These are phyloP conservation scores for Tubosaeta sp. DNA, from an alignment of 768 basidiomycete species.

Conservation along the genomic window DNA sequence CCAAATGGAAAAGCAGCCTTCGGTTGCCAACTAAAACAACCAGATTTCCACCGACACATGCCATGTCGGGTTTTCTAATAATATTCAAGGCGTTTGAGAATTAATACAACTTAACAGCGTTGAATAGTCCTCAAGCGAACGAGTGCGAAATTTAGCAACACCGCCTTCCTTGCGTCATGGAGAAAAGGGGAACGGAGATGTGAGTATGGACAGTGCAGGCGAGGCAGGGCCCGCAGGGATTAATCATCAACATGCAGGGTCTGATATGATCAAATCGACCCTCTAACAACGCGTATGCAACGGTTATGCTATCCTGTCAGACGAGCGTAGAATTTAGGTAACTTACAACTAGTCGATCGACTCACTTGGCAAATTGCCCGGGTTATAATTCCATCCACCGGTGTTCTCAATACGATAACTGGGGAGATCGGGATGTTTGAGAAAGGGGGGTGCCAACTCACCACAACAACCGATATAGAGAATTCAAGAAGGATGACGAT, in stretches of 20 bases:
- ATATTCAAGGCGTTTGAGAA: no score
- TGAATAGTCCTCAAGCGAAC: no score
- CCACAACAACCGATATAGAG: neutral
- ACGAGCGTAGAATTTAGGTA: constrained; percentile 8
- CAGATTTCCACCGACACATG: no score
- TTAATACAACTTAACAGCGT: no score
- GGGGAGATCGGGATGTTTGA: neutral
- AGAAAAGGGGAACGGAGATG: constrained; percentile 1
- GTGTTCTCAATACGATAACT: neutral
- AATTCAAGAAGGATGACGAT: neutral
- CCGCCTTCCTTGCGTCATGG: neutral
- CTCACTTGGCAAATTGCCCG: constrained; percentile 1
- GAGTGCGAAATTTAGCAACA: neutral
- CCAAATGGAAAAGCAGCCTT: no score
- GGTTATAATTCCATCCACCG: constrained; percentile 3
- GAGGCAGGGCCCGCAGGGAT: neutral
- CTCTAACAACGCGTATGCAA: constrained; percentile 12
- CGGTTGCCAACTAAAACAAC: no score
- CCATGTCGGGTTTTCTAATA: no score
- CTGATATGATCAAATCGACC: constrained; percentile 17
- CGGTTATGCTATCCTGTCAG: constrained; percentile 5
- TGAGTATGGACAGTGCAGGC: constrained; percentile 1
- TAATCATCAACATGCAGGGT: constrained; percentile 17
- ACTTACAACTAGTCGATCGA: neutral
- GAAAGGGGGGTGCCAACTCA: neutral